Base-by-base conservation (phyloP, 257 asterid genomes). In the Fraxinus excelsior region DNA sequence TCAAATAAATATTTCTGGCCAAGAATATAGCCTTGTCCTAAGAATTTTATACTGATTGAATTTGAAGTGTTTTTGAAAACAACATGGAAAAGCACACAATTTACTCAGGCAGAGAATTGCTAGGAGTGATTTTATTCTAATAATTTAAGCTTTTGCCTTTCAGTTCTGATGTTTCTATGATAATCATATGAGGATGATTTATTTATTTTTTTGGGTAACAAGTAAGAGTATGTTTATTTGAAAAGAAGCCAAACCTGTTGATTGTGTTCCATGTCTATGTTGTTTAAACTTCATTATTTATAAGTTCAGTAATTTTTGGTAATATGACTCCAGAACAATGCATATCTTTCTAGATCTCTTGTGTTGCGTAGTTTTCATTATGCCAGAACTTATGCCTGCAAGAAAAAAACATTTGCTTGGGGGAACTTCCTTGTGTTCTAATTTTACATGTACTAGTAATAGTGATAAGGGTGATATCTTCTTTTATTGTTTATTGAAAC, bases 401-500 rank as follows among this genome's bases (percentile, higher is more conserved):
- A 31, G 14, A 34, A 70, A 66, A 42, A n/a, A 40, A 31, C 14
- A 5, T 18, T 67, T 71, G 34, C 49, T 44, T 26, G 71, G 73
- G 56, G 49, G 58, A 75, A 49, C 58, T 72, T 71, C 62, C 64
- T 74, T 42, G 34, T 11, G 3, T 25, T 67, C 62, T 78, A 56
- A 28, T 44, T 75, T 67, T 35, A 73, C 74, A 34, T 76, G 40
- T 23, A 65, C 35, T 29, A 34, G 37, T 18, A 66, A 28, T 29
- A 56, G 56, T 21, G 16, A 42, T 10, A 42, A 42, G 49, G 13
- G 49, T 42, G 49, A 42, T 42, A 42, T 42, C 49, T 42, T 42
- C 49, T 42, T 42, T 42, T 42, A 10, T 42, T 42, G 71, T 66
- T 80, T 53, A 73, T 77, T 78, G 79, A 80, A 74, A 32, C 31